Conservation (phyloP, 805 yeast species). For the Komagataella mondaviorum region DNA sequence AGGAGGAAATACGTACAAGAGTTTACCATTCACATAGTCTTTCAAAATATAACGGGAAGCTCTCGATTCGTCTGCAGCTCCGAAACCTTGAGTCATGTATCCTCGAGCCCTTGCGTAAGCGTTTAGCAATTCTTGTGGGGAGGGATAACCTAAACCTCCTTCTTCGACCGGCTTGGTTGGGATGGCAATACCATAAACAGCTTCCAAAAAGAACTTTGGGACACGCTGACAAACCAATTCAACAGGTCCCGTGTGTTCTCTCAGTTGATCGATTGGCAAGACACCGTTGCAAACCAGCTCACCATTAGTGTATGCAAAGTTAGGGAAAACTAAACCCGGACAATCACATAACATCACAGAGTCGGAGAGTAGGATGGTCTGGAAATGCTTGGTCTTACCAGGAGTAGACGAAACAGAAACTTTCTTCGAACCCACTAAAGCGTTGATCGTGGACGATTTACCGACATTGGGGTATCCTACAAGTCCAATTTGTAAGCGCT, state of each 20-base stretch:
- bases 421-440: slow-evolving; percentile 88
- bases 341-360: slow-evolving; percentile 89
- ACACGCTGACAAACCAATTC: slow-evolving; percentile 77
- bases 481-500: slow-evolving; percentile 75
- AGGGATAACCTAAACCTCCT: slow-evolving; percentile 84
- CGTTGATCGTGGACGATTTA: slow-evolving; percentile 81
- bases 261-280: slow-evolving; percentile 92
- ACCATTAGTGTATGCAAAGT: slow-evolving; percentile 91
- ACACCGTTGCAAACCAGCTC: slow-evolving; percentile 97
- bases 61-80: slow-evolving; percentile 92
- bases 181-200: slow-evolving; percentile 85
- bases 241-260: slow-evolving; percentile 85
- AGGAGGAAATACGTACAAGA: slow-evolving; percentile 79
- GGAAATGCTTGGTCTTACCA: slow-evolving; percentile 98
- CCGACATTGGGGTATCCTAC: slow-evolving; percentile 93
- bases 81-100: slow-evolving; percentile 93
- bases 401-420: slow-evolving; percentile 99
- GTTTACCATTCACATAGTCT: slow-evolving; percentile 89
- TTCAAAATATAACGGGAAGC: slow-evolving; percentile 87
- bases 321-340: slow-evolving; percentile 98
- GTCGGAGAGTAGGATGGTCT: slow-evolving; percentile 78
- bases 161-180: slow-evolving; percentile 63
- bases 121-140: slow-evolving; percentile 75
- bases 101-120: slow-evolving; percentile 97
- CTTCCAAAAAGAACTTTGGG: slow-evolving; percentile 82